A percentile compares a stretch with the other conserved stretches of the same genome.
phyloP scores from a whole-genome alignment of 805 yeast genomes.

The Candida loeiensis region DNA sequence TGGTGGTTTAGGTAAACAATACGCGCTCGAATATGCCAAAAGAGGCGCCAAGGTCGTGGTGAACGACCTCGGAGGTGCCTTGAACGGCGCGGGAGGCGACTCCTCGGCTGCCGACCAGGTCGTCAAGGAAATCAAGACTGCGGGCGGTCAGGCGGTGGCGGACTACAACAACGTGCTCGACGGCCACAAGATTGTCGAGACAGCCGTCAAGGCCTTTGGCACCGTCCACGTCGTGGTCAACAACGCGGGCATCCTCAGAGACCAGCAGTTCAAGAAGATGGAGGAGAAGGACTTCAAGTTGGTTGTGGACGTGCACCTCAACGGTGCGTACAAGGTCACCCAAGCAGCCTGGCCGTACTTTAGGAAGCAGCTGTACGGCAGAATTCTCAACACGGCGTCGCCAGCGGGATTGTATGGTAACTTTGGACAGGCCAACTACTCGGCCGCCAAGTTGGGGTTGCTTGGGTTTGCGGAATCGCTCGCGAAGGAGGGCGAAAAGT shows the following conservation, averaged over 20 bases:
- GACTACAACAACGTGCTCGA: constrained; percentile 87
- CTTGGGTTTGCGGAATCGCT: constrained; percentile 92
- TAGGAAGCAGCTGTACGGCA: constrained; percentile 79
- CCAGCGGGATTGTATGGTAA: constrained; percentile 97
- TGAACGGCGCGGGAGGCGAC: constrained; percentile 66
- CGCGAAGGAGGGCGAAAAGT: constrained; percentile 87
- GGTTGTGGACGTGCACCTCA: constrained; percentile 83
- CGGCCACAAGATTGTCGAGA: constrained; percentile 79
- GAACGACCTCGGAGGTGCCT: constrained; percentile 86
- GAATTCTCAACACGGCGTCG: constrained; percentile 89
- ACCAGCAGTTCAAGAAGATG: constrained; percentile 84
- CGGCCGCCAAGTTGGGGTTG: constrained; percentile 87
- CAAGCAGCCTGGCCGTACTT: constrained; percentile 91
- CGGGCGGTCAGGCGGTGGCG: constrained; percentile 87
- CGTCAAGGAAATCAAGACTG: constrained; percentile 72
- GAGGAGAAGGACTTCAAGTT: constrained; percentile 70
- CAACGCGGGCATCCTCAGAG: constrained; percentile 94
- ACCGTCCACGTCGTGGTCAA: constrained; percentile 84
- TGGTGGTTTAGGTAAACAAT: constrained; percentile 89
- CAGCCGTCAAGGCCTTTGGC: constrained; percentile 85
- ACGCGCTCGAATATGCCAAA: constrained; percentile 81
- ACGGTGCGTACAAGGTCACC: constrained; percentile 82
- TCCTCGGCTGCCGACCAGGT: constrained; percentile 89
- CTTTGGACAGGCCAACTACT: constrained; percentile 94
- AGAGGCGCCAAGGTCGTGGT: constrained; percentile 95